Evolutionary conservation across 2,329 filamentous ascomycete species (phyloP).

Genomic region (Penicillium fuscoglaucum): DNA sequence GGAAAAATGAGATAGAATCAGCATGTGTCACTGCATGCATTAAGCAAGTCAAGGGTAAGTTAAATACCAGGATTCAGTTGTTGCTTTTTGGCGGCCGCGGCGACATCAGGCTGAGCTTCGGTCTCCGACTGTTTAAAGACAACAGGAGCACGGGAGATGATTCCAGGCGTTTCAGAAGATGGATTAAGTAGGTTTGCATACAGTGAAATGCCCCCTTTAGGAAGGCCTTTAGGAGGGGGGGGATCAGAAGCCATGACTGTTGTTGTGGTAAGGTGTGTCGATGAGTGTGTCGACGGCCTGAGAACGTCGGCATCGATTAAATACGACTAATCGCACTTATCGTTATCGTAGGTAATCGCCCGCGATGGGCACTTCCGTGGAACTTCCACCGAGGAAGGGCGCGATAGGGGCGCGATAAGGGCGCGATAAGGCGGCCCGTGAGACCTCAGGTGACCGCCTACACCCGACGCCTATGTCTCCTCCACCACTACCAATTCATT

Average conservation of each 20-base stretch:
- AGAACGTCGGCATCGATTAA: neutral
- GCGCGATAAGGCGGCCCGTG: no score
- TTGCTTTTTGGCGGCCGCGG: constrained; percentile 63
- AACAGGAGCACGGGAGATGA: constrained; percentile 75
- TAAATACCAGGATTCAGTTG: constrained; percentile 63
- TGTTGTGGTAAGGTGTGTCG: neutral
- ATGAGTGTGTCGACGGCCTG: neutral
- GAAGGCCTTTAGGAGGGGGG: constrained; percentile 9
- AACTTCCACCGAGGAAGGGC: no score
- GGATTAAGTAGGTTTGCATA: constrained; percentile 80
- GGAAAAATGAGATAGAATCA: neutral
- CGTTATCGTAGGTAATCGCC: no score
- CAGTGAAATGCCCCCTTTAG: constrained; percentile 62
- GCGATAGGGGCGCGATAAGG: no score
- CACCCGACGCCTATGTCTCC: no score
- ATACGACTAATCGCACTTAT: no score
- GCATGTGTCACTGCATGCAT: constrained; percentile 9
- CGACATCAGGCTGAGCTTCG: constrained; percentile 51
- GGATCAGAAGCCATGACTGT: constrained; percentile 35
- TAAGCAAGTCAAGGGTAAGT: constrained; percentile 46
- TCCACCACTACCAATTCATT: no score
- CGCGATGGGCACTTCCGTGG: no score
- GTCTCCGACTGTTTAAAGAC: constrained; percentile 63
- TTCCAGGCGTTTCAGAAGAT: constrained; percentile 50
- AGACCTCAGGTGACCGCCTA: no score